These are phyloP conservation scores for Orychophragmus violaceus DNA, from an alignment of 345 rosid genomes.

Conservation along the genomic window DNA sequence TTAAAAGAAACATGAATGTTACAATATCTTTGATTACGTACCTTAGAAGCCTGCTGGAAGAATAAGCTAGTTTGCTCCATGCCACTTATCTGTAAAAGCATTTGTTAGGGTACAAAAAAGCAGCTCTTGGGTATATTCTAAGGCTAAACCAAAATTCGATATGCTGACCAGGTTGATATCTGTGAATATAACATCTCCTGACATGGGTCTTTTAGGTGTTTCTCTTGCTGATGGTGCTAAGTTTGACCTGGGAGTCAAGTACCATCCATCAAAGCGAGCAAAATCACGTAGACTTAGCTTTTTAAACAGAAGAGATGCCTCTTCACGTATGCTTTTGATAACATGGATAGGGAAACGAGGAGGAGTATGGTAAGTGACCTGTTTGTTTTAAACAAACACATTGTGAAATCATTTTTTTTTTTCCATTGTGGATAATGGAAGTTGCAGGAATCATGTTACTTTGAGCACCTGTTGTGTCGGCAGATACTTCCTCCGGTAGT, in stretches of 20 bases:
- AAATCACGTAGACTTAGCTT: conserved; percentile 76
- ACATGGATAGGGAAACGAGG: conserved; percentile 79
- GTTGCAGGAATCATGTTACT: conserved; percentile 2
- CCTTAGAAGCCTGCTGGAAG: conserved; percentile 99
- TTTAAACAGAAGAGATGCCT: conserved; percentile 70
- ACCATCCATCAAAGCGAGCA: conserved; percentile 97
- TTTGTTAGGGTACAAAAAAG: not conserved
- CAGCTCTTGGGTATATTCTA: not conserved
- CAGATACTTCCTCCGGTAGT: conserved; percentile 88
- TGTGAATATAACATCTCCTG: conserved; percentile 55
- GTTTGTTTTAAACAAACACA: conserved; percentile 19
- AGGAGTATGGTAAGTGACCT: conserved; percentile 96
- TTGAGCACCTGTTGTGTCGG: conserved; percentile 80
- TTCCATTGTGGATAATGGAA: too few relatives aligned
- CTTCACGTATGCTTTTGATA: conserved; percentile 66
- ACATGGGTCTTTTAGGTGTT: conserved; percentile 40
- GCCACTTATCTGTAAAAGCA: conserved; percentile 76
- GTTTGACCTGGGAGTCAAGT: conserved; percentile 48
- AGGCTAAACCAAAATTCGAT: conserved; percentile 2
- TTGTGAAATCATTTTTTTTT: too few relatives aligned
- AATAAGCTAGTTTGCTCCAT: conserved; percentile 98
- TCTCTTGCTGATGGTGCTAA: conserved; percentile 38
- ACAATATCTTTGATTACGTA: conserved; percentile 16
- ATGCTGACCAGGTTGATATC: conserved; percentile 83
- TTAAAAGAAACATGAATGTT: not conserved